Percentiles rank a stretch among this genome's conserved stretches.
These are phyloP conservation scores for Evernia prunastri DNA, from an alignment of 495 filamentous ascomycete genomes.

Conservation along the genomic window DNA sequence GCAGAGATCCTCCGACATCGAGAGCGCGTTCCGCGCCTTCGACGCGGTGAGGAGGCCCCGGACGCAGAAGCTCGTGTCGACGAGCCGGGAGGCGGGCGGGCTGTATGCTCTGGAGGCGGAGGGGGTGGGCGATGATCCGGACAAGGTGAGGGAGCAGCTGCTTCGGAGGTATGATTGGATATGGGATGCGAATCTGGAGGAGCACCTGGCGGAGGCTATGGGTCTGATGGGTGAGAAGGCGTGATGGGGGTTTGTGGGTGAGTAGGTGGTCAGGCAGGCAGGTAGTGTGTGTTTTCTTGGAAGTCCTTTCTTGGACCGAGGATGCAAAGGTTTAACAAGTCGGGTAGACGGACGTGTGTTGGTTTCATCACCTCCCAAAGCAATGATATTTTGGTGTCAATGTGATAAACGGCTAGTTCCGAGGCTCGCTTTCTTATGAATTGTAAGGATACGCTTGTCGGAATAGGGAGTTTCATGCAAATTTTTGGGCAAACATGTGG, in stretches of 20 bases:
- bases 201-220: slow-evolving; percentile 32
- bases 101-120: slow-evolving; percentile 20
- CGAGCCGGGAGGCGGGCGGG: slow-evolving; percentile 33
- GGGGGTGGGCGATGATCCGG: slow-evolving; percentile 18
- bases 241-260: neutral
- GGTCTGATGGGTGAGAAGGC: slow-evolving; percentile 20
- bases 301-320: too few relatives aligned
- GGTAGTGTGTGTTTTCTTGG: neutral
- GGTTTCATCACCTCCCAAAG: too few relatives aligned
- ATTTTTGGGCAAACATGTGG: too few relatives aligned
- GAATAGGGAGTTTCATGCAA: too few relatives aligned
- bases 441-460: too few relatives aligned
- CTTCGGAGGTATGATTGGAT: slow-evolving; percentile 26
- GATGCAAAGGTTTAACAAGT: too few relatives aligned
- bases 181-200: slow-evolving; percentile 30
- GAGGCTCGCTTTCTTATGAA: too few relatives aligned
- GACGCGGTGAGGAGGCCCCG: slow-evolving; percentile 32
- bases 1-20: slow-evolving; percentile 4
- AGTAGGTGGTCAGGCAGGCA: too few relatives aligned
- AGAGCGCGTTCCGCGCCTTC: slow-evolving; percentile 20
- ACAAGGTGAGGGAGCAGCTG: slow-evolving; percentile 20
- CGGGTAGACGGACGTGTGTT: too few relatives aligned
- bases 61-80: slow-evolving; percentile 43
- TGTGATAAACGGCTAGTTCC: too few relatives aligned
- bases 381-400: too few relatives aligned